Conservation (phyloP, 2,329 filamentous ascomycete species). For the Phialophora chinensis region DNA sequence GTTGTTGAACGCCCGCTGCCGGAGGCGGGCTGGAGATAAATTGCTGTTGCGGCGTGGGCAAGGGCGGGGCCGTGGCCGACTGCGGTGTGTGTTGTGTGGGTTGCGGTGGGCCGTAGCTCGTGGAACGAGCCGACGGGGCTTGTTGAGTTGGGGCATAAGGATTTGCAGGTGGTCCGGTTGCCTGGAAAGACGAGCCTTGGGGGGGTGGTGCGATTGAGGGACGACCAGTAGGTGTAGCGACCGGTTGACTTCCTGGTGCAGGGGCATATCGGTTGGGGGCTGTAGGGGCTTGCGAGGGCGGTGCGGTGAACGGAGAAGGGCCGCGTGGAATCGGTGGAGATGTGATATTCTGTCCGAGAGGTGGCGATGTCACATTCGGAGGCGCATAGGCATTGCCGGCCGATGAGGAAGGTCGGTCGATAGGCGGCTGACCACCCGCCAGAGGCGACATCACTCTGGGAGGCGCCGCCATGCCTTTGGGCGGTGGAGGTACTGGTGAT, state of each 20-base stretch:
- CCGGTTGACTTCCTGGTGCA: conserved; percentile 64
- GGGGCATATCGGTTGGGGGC: conserved; percentile 78
- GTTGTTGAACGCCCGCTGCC: conserved; percentile 54
- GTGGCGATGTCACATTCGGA: conserved; percentile 54
- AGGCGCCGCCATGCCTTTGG: conserved; percentile 74
- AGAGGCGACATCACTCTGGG: conserved; percentile 74
- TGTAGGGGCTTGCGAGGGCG: conserved; percentile 70
- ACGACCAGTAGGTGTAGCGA: conserved; percentile 47
- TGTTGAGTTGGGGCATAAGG: conserved; percentile 66
- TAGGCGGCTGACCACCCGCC: conserved; percentile 57
- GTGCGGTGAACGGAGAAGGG: conserved; percentile 83
- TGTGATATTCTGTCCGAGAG: conserved; percentile 48
- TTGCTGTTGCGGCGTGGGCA: conserved; percentile 52
- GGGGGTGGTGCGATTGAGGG: conserved; percentile 58
- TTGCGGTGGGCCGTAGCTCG: conserved; percentile 53
- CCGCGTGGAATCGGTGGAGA: conserved; percentile 72
- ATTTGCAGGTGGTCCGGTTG: conserved; percentile 53
- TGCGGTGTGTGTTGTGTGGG: conserved; percentile 54
- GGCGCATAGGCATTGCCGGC: conserved; percentile 70
- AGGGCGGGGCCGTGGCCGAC: conserved; percentile 46
- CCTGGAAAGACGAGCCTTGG: conserved; percentile 44
- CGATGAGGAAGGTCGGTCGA: conserved; percentile 61
- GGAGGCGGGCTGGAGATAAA: conserved; percentile 56
- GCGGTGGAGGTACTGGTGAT: conserved; percentile 75
- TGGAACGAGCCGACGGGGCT: conserved; percentile 47